phyloP scores from a whole-genome alignment of 164 flowering plant genomes.

The Paratinospora sagittata region DNA sequence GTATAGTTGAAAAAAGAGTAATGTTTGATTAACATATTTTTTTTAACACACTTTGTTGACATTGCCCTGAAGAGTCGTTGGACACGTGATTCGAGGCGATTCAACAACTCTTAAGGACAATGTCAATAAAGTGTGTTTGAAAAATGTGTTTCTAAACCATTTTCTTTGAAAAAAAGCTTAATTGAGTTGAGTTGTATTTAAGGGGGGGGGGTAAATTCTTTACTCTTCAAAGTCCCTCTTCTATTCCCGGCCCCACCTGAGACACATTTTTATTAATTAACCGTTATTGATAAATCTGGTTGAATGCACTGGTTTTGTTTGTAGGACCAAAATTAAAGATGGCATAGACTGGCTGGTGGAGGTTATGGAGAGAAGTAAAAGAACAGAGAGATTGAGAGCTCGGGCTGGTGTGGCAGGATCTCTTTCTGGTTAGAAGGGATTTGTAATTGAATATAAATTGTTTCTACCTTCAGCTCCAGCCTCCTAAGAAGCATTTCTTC shows the following conservation, averaged over 20 bases:
- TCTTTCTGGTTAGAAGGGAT: slow-evolving; percentile 8
- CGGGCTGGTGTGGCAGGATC: slow-evolving; percentile 46
- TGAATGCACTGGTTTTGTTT: slow-evolving; percentile 9
- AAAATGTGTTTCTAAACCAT: too few species aligned
- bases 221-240: background rate
- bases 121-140: too few species aligned
- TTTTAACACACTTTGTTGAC: too few species aligned
- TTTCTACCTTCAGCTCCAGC: background rate
- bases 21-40: too few species aligned
- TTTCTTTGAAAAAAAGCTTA: too few species aligned
- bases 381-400: slow-evolving; percentile 64
- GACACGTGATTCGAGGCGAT: too few species aligned
- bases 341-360: slow-evolving; percentile 82
- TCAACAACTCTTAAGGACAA: too few species aligned
- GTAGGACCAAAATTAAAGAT: slow-evolving; percentile 78
- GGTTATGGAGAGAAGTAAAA: slow-evolving; percentile 88
- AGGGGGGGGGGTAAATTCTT: background rate
- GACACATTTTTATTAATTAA: background rate
- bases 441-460: background rate
- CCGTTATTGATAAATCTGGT: background rate
- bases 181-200: too few species aligned
- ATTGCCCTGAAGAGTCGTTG: too few species aligned
- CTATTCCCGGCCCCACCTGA: background rate
- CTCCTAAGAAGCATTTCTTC: too few species aligned
- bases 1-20: too few species aligned